Base-by-base conservation (phyloP, 140 eudicot genomes). In the Anethum foeniculum region DNA sequence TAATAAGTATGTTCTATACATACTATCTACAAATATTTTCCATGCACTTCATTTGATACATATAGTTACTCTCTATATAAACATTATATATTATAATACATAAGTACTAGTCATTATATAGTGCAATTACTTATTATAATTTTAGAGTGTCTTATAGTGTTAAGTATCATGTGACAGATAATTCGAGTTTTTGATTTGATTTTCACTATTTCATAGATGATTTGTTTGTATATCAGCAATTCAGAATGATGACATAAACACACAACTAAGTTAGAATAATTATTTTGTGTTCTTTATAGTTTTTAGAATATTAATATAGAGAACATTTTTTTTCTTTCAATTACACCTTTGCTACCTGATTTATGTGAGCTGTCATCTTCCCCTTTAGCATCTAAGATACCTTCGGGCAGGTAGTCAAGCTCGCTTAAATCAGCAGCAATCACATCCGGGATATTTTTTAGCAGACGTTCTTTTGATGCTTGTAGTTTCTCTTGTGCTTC, bases 391-490 rank as follows among this genome's bases (percentile, higher is more conserved):
- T 62, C 36, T 27, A 62, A 14, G 18, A 32, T 16, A 32, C n/a
- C 74, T 34, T 68, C 74, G 0, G 74, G n/a, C 44, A 68, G 14
- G 18, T 2, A 32, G 10, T 32, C 74, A 68, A 68, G 74, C 32
- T 68, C 74, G 21, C 41, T 68, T 15, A 32, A 13, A 68, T 68
- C 74, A 68, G 74, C 74, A 28, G 74, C 43, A 68, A 68, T 16
- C 74, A 68, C 74, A 68, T 68, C 44, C 0, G 74, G 74, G 19
- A 68, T 23, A 68, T 15, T 15, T 68, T 68, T 23, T 23, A 68
- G 74, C 43, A 68, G 12, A 68, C 11, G 44, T 68, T 68, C 74
- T 68, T 34, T 32, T 6, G 74, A 68, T 68, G 74, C 4, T 28
- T 28, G 44, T 6, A 68, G 43, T 68, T 68, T 68, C 12, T 68